Evolutionary conservation across 305 asterid genomes (phyloP).

Genomic region (Solanum hybrid): DNA sequence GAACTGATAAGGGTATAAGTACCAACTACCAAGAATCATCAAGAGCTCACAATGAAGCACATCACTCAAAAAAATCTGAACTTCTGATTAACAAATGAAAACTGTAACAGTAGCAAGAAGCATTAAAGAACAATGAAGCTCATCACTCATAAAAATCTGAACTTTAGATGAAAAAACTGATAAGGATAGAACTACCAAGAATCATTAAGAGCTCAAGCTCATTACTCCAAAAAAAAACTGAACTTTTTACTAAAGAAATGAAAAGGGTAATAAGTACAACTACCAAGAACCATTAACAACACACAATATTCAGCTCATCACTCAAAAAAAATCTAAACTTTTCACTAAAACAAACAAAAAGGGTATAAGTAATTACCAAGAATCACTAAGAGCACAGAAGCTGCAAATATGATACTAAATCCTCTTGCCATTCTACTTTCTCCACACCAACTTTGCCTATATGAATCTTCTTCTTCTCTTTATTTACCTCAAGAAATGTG

Average conservation of each 20-base stretch:
- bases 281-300: not conserved
- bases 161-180: too few species aligned
- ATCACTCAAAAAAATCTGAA: not conserved
- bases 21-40: not conserved
- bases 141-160: too few species aligned
- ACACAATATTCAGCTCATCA: not conserved
- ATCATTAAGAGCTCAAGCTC: too few species aligned
- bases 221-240: not conserved
- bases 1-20: not conserved
- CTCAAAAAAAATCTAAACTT: not conserved
- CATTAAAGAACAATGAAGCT: too few species aligned
- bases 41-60: not conserved
- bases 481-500: not conserved
- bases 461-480: not conserved
- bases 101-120: too few species aligned
- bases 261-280: not conserved
- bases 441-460: not conserved
- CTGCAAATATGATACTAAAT: slow-evolving; percentile 22
- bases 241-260: not conserved
- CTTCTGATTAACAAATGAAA: too few species aligned
- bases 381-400: slow-evolving; percentile 37
- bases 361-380: slow-evolving; percentile 26
- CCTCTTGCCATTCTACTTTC: slow-evolving; percentile 4
- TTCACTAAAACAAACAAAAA: not conserved
- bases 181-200: too few species aligned